phyloP scores from a whole-genome alignment of 257 asterid species.

The Agastache rugosa region DNA sequence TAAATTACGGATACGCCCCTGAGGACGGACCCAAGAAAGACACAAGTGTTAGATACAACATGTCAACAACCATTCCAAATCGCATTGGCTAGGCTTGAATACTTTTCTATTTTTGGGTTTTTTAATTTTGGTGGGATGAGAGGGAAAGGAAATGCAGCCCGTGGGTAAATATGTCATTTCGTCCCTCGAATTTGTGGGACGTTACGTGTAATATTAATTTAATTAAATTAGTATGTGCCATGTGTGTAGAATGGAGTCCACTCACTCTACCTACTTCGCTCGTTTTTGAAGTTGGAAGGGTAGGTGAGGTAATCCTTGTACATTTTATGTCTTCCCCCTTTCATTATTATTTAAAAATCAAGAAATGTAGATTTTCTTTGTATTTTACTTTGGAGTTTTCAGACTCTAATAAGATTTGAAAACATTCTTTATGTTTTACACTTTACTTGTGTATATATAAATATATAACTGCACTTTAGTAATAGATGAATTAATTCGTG shows the following conservation, averaged over 20 bases:
- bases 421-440: too few relatives aligned
- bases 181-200: slow-evolving; percentile 38
- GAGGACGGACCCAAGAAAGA: slow-evolving; percentile 1
- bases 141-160: background rate
- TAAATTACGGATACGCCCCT: slow-evolving; percentile 24
- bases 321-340: background rate
- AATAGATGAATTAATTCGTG: too few relatives aligned
- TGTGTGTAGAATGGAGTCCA: slow-evolving; percentile 4
- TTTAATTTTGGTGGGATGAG: slow-evolving; percentile 25
- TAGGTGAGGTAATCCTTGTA: slow-evolving; percentile 30
- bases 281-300: slow-evolving; percentile 8
- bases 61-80: slow-evolving; percentile 34
- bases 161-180: slow-evolving; percentile 41
- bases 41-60: slow-evolving; percentile 9
- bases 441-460: too few relatives aligned
- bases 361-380: too few relatives aligned
- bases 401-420: too few relatives aligned
- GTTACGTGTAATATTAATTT: slow-evolving; percentile 33
- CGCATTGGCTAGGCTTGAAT: slow-evolving; percentile 37
- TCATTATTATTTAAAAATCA: too few relatives aligned
- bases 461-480: too few relatives aligned
- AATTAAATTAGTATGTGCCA: slow-evolving; percentile 16
- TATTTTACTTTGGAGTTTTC: too few relatives aligned
- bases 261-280: slow-evolving; percentile 29
- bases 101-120: background rate